Base-by-base conservation (phyloP, 805 yeast genomes). In the Maudiozyma pseudohumilis region DNA sequence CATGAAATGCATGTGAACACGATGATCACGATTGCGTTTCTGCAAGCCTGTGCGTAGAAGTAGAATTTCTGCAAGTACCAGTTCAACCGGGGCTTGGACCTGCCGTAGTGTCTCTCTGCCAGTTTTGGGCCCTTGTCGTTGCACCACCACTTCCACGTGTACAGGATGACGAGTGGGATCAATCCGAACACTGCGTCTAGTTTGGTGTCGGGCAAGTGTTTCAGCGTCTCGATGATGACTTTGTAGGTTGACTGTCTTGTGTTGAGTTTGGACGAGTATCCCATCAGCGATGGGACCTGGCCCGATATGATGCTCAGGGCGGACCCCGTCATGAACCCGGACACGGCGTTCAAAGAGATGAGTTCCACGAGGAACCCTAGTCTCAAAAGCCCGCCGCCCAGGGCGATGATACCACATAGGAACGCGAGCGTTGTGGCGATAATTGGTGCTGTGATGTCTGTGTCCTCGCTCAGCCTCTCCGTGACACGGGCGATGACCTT, bases 321-420 rank as follows among this genome's bases (percentile, higher is more conserved):
- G 4, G 96, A 87, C 36, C 96, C 96, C 24, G 89, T 72, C 89
- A 88, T 88, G 66, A 87, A 88, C 0, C 96, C 96, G 62, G 86
- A 69, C 29, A 88, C 95, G 1, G 95, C 94, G 32, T 95, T 95
- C 53, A 80, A 68, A 3, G 96, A 85, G 51, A 88, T 86, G 55
- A 82, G 76, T 60, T 88, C 96, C 31, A 88, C 75, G 36, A 88
- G 68, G 63, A 88, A 88, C 0, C 96, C 96, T 18, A 88, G 65
- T 51, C 96, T 71, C 44, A 86, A 61, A 6, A 88, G 37, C 45
- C 96, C 96, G 41, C 87, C 62, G 39, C 86, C 96, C 10, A 80
- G 64, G 7, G 95, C 77, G 48, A 86, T 80, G 45, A 79, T 75
- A 56, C 96, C 96, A 69, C 94, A 82, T 38, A 88, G 67, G 43